Base-by-base conservation (phyloP, 805 yeast genomes). In the Candida coleopterorum region DNA sequence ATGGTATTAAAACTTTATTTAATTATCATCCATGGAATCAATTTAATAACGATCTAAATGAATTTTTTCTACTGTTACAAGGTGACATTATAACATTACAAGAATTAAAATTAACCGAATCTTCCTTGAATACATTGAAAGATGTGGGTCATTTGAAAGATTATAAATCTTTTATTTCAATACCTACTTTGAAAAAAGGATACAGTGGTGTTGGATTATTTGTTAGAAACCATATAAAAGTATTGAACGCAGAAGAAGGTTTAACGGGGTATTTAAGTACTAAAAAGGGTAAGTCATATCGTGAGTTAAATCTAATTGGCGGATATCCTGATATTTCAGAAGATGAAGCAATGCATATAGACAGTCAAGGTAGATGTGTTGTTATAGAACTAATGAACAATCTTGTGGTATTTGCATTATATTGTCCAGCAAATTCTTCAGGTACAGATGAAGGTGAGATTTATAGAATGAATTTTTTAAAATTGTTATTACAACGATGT, bases 181-280 rank as follows among this genome's bases (percentile, higher is more conserved):
- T 87, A 9, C 95, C 96, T 0, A 55, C 53, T 9, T 39, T 53
- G 2, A 84, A 78, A 52, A 84, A 79, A 50, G 97, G 97, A 0
- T 93, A 93, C 55, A 76, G 90, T 38, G 98, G 98, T 0, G 97
- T 90, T 1, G 95, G 89, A 0, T 74, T 90, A 3, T 90, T 85
- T 59, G 70, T 85, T 2, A 51, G 54, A 14, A 53, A 69, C 2
- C 52, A 88, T 18, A 60, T 68, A 2, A 86, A 87, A 1, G 34
- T 73, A 3, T 12, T 22, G 4, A 77, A 74, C 44, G 96, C 89
- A 0, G 97, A 93, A 53, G 96, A 90, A 56, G 98, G 98, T 0
- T 64, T 93, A 6, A 83, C 96, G 0, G 98, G 97, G 0, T 60
- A 63, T 41, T 52, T 78, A 20, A 46, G 46, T 21, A 40, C 49